Evolutionary conservation across 1,139 yeast species (phyloP).

Genomic region (Taiozyma sp.): DNA sequence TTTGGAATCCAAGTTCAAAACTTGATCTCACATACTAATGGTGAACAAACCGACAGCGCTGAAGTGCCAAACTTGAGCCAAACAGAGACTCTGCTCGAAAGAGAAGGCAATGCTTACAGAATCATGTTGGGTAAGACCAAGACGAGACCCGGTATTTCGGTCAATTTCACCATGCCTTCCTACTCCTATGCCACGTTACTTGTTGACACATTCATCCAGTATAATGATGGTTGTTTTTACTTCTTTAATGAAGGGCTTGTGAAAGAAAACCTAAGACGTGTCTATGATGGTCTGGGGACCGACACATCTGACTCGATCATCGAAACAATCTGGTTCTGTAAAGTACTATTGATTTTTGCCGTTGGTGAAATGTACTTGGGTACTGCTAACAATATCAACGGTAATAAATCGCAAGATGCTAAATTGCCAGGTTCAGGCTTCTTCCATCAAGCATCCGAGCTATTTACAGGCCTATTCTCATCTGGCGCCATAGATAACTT

Average conservation of each 20-base stretch:
- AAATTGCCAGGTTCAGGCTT: conserved; percentile 73
- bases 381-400: conserved; percentile 47
- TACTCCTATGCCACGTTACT: conserved; percentile 71
- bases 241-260: conserved; percentile 80
- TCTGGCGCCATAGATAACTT: conserved; percentile 76
- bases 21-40: conserved; percentile 23
- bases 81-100: conserved; percentile 46
- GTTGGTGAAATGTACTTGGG: conserved; percentile 84
- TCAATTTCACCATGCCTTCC: conserved; percentile 67
- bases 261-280: conserved; percentile 54
- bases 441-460: conserved; percentile 69
- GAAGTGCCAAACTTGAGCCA: conserved; percentile 12
- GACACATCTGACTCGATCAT: conserved; percentile 47
- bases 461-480: conserved; percentile 69
- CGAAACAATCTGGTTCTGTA: conserved; percentile 80
- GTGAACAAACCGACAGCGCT: conserved; percentile 8
- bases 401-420: conserved; percentile 30
- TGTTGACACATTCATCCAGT: conserved; percentile 71
- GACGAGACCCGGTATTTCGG: conserved; percentile 60
- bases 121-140: conserved; percentile 64
- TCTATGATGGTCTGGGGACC: conserved; percentile 38
- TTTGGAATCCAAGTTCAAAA: conserved; percentile 74
- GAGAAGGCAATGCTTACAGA: conserved; percentile 70
- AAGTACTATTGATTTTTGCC: conserved; percentile 68
- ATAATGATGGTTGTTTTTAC: conserved; percentile 82